Base-by-base conservation (phyloP, 306 rosid genomes). In the Malus sieversii region DNA sequence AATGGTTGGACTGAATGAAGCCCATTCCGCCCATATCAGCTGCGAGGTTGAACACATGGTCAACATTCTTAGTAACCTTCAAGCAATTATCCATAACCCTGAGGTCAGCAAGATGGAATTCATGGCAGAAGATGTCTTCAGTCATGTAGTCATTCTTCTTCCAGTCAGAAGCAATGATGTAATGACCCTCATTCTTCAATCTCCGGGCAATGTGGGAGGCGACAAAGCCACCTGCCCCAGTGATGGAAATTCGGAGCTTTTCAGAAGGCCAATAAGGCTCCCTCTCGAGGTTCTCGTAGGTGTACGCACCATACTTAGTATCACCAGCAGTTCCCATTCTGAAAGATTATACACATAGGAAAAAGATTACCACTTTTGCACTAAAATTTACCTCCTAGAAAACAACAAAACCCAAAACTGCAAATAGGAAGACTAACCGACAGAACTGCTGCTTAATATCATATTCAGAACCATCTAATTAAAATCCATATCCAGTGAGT, bases 1-100 rank as follows among this genome's bases (percentile, higher is more conserved):
- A 95, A 86, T 95, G 99, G 67, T 95, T 95, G 78, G 99, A 95
- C 80, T 95, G 99, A 80, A 95, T 95, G 80, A 95, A 95, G 42
- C 99, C 99, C 99, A 95, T 95, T 7, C 99, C 99, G 70, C 99
- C 99, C 99, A 95, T 95, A 77, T 95, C 99, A 78, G 99, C 99
- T 79, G 99, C 99, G 68, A 95, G 96, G 79, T 95, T 95, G 84
- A 95, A 95, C 82, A 95, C 97, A 78, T 95, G 99, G 69, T 88
- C 96, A 35, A 92, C 99, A 44, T 81, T 88, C 70, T 89, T 66
- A 22, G 97, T 92, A 45, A 92, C 97, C 84, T 76, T 85, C 81
- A 95, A 86, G 86, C 99, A 95, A 81, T 92, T 95, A 63, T 95
- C 99, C 99, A 95, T 95, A 63, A 95, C 99, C 88, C 99, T 88